Conservation (phyloP, 1,139 yeast species). For the Debaryomyces robertsiae region DNA sequence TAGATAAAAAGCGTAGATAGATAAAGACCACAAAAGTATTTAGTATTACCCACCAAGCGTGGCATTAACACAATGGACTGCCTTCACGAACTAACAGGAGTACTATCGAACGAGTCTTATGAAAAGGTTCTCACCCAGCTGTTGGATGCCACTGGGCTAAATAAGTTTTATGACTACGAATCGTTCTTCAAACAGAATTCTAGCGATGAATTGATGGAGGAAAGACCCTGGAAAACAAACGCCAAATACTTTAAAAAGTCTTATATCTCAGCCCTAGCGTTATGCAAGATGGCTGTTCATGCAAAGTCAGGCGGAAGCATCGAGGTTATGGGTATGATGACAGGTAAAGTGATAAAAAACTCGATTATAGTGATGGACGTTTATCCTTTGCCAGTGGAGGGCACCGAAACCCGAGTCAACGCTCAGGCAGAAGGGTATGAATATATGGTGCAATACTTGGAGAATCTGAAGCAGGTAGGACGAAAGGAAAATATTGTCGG, state of each 20-base stretch:
- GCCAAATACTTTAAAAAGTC: constrained; percentile 68
- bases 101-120: constrained; percentile 2
- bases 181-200: background rate
- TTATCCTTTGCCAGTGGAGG: constrained; percentile 89
- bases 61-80: constrained; percentile 1
- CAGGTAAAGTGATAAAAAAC: constrained; percentile 66
- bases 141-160: constrained; percentile 6
- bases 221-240: constrained; percentile 45
- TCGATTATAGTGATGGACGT: constrained; percentile 77
- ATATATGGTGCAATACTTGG: constrained; percentile 84
- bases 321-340: constrained; percentile 94
- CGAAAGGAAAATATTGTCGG: constrained; percentile 74
- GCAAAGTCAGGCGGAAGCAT: constrained; percentile 86
- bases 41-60: background rate
- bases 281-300: constrained; percentile 78
- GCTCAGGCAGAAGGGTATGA: constrained; percentile 95
- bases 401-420: constrained; percentile 93
- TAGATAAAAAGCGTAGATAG: constrained; percentile 4
- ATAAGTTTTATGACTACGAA: constrained; percentile 4
- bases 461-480: constrained; percentile 56
- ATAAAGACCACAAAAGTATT: constrained; percentile 4
- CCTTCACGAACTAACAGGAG: constrained; percentile 4
- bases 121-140: constrained; percentile 5
- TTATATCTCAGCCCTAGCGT: constrained; percentile 72
- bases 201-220: constrained; percentile 14